Conservation (phyloP, 345 rosid genomes). For the Microcos paniculata region DNA sequence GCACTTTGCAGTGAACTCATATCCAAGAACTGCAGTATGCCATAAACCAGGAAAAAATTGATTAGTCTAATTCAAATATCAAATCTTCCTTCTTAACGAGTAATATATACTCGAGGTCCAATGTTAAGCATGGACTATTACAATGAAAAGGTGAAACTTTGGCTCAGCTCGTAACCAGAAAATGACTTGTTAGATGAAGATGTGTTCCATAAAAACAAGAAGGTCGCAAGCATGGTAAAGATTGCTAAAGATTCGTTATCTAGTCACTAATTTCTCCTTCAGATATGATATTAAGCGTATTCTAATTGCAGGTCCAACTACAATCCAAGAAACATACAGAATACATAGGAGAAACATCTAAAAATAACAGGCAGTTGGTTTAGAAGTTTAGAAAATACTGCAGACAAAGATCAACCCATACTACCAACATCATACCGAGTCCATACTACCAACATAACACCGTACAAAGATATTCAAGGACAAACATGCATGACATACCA, state of each 20-base stretch:
- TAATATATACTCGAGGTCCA: neutral
- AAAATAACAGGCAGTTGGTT: neutral
- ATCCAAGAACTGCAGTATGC: conserved; percentile 68
- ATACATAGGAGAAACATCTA: neutral
- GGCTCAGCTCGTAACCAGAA: no score
- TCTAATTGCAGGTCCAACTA: neutral
- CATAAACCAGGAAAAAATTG: conserved; percentile 20
- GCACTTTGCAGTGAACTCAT: conserved; percentile 71
- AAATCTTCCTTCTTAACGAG: neutral
- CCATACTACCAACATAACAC: neutral
- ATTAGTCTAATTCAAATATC: neutral
- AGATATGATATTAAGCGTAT: neutral
- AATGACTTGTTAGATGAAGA: no score
- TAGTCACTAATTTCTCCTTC: neutral
- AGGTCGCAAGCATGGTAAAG: neutral
- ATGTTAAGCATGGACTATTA: neutral
- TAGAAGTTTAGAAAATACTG: neutral
- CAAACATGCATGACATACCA: conserved; percentile 47
- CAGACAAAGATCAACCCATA: neutral
- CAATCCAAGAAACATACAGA: neutral
- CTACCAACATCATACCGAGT: no score
- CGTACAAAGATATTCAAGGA: conserved; percentile 1
- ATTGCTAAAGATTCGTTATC: neutral
- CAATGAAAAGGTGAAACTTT: neutral
- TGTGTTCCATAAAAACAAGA: neutral